Base-by-base conservation (phyloP, 2,329 filamentous ascomycete genomes). In the Colletotrichum karsti region DNA sequence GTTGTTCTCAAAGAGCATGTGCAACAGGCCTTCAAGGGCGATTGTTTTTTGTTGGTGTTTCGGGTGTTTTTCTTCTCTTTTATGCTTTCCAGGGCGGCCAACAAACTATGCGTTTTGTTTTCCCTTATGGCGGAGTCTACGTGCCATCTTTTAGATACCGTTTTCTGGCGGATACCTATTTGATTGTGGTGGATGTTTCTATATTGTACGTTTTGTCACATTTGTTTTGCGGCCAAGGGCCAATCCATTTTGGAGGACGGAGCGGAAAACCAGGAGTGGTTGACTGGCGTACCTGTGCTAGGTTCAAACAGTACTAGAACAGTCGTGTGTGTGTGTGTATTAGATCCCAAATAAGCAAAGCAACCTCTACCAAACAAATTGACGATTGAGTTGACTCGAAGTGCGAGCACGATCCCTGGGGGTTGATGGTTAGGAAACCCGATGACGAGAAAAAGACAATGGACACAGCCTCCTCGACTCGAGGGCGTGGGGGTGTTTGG, bases 231-330 rank as follows among this genome's bases (percentile, higher is more conserved):
- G 33, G 9, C 41, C 42, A 37, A 15, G 26, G 15, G n/a, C n/a
- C n/a, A n/a, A n/a, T n/a, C n/a, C n/a, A n/a, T n/a, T n/a, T n/a
- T n/a, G n/a, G n/a, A n/a, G n/a, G n/a, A n/a, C n/a, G n/a, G n/a
- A n/a, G n/a, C n/a, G n/a, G n/a, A n/a, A n/a, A n/a, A n/a, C n/a
- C n/a, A n/a, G n/a, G 22, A 39, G 51, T 22, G 15, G 7, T 55
- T n/a, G 37, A 18, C 22, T 13, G 26, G 55, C 18, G 22, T 56
- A 41, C 42, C 37, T 59, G 30, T 50, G 44, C 44, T 61, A 61
- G 57, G 57, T 41, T 42, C 20, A 61, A 61, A 61, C 57, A 61
- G 44, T 50, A 61, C 57, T 61, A 61, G 57, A n/a, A 53, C 46
- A 53, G 37, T 39, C 9, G 30, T 10, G 22, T 41, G 28, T 22